These are phyloP conservation scores for Diaporthe nobilis DNA, from an alignment of 2,329 filamentous ascomycete genomes.

Conservation along the genomic window DNA sequence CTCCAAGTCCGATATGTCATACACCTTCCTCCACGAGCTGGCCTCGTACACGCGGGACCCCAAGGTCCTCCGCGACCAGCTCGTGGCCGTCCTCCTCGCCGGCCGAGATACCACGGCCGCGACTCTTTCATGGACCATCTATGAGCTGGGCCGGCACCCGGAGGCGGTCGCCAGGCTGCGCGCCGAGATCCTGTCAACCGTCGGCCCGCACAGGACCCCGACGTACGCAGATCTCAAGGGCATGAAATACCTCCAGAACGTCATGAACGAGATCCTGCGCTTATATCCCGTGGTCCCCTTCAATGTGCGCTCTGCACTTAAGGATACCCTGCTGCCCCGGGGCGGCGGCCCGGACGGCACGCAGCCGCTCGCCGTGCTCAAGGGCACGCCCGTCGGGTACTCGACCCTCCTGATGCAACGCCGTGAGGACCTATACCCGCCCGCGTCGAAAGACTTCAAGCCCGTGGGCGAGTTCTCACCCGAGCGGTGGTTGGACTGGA, in stretches of 20 bases:
- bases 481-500: slow-evolving; percentile 76
- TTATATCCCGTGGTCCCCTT: slow-evolving; percentile 73
- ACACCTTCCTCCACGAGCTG: slow-evolving; percentile 90
- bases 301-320: slow-evolving; percentile 80
- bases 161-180: slow-evolving; percentile 77
- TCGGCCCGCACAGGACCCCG: slow-evolving; percentile 74
- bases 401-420: slow-evolving; percentile 81
- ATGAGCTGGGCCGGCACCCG: slow-evolving; percentile 83
- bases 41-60: slow-evolving; percentile 82
- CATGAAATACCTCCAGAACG: slow-evolving; percentile 46
- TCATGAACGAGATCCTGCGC: slow-evolving; percentile 46
- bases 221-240: slow-evolving; percentile 75
- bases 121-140: slow-evolving; percentile 85
- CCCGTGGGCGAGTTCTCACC: slow-evolving; percentile 70
- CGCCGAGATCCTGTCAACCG: slow-evolving; percentile 75
- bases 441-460: slow-evolving; percentile 59
- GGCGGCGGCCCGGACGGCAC: slow-evolving; percentile 77
- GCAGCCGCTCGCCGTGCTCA: slow-evolving; percentile 74
- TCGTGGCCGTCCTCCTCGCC: slow-evolving; percentile 85
- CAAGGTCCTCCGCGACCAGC: slow-evolving; percentile 84
- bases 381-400: slow-evolving; percentile 77
- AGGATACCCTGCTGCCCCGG: slow-evolving; percentile 80
- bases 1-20: slow-evolving; percentile 77
- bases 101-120: slow-evolving; percentile 90
- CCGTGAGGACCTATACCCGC: slow-evolving; percentile 72